Evolutionary conservation across 495 filamentous ascomycete species (phyloP), one percentile per base, ranked within the genome.

Genomic region (Bacidia gigantensis): DNA sequence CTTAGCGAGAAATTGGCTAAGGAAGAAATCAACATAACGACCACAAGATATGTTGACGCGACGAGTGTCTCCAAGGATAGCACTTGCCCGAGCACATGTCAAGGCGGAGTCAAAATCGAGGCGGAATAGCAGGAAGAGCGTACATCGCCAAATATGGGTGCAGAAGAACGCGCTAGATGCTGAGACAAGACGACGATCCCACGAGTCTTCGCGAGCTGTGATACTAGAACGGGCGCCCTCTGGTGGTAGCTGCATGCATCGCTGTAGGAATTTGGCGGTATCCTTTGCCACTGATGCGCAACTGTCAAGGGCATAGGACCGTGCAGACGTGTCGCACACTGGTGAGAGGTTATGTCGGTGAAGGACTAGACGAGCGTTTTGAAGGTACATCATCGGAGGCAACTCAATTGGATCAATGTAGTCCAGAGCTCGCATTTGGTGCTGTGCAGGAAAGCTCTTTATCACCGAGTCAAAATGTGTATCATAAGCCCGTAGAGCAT

Each of bases 261-360:
- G 80, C 14, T 77, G 72, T 26, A 97, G 74, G 9, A 90, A 73
- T 35, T 74, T 71, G 1, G 81, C 82, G 0, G 89, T 95, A 55
- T 96, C 89, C 56, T 81, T 70, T 2, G 86, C 79, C 1, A 79
- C 85, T 14, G 67, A 70, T 14, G 83, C 75, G 64, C 89, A 97
- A 54, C 85, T 80, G 50, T 88, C 82, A 35, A 94, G 66, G 1
- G 92, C 90, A 0, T 74, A 73, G 9, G 67, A 63, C 20, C 90
- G 79, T 26, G 79, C 77, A 24, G 82, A 74, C 3, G 67, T 57
- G 1, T 78, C 71, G 58, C 86, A 92, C 25, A 75, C 69, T 0
- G 87, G 83, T 0, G 82, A 81, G 3, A 96, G 79, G 60, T 97
- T 98, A 60, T 95, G 89, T 11, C 92, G 85, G 67, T 96, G 87